Evolutionary conservation across 1,284 basidiomycete genomes (phyloP).

Genomic region (Irpex sp.): DNA sequence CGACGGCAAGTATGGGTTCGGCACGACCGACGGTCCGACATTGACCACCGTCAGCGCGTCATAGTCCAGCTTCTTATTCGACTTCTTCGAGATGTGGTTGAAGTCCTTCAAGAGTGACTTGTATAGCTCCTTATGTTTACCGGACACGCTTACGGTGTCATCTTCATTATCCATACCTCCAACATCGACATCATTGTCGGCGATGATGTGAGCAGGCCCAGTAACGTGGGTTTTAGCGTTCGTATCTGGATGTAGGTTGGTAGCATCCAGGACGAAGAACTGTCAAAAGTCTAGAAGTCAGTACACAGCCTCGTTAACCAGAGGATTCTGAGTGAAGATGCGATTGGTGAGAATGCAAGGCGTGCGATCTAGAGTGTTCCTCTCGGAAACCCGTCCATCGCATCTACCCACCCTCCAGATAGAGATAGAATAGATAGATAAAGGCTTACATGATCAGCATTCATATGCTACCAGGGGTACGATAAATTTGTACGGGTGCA

Average conservation of each 20-base stretch:
- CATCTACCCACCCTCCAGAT: background rate
- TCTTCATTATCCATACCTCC: background rate
- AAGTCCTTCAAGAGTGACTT: slow-evolving; percentile 55
- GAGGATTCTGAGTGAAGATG: background rate
- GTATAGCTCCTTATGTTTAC: slow-evolving; percentile 40
- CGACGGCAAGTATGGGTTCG: slow-evolving; percentile 83
- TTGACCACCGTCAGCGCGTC: slow-evolving; percentile 76
- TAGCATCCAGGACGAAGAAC: slow-evolving; percentile 63
- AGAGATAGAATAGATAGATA: slow-evolving; percentile 1
- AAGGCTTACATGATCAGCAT: slow-evolving; percentile 64
- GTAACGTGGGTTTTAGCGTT: background rate
- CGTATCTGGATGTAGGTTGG: background rate
- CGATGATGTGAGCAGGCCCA: no score
- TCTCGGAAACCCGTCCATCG: background rate
- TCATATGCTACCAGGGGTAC: slow-evolving; percentile 55
- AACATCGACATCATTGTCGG: no score
- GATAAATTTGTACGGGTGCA: background rate
- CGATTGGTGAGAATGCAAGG: no score
- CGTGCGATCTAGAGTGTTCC: no score
- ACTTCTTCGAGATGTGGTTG: slow-evolving; percentile 45
- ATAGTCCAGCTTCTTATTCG: slow-evolving; percentile 48
- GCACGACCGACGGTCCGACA: slow-evolving; percentile 79
- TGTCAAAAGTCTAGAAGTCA: slow-evolving; percentile 20
- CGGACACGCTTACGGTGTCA: slow-evolving; percentile 6
- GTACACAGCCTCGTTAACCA: background rate